Evolutionary conservation across 495 filamentous ascomycete species (phyloP).

Genomic region (Lophiostoma macrostomum): DNA sequence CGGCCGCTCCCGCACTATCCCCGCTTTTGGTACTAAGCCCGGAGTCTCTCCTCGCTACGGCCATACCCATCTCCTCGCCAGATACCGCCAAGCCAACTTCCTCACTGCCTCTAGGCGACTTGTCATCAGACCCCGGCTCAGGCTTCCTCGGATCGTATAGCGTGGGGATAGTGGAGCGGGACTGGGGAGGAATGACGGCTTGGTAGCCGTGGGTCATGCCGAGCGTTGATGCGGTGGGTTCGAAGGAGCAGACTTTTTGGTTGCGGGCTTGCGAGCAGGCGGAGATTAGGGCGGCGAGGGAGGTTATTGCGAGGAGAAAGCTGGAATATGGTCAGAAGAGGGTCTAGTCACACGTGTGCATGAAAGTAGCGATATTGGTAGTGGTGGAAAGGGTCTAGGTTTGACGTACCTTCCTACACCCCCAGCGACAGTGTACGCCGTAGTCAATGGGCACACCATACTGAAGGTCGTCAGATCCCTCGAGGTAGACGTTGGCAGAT

Average conservation of each 20-base stretch:
- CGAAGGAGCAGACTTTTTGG: conserved; percentile 13
- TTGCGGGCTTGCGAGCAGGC: not conserved
- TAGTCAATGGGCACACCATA: conserved; percentile 17
- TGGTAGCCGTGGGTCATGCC: conserved; percentile 23
- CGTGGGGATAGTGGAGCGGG: conserved; percentile 11
- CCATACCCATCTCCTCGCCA: not conserved
- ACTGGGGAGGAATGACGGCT: conserved; percentile 1
- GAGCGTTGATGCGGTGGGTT: conserved; percentile 23
- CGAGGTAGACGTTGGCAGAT: conserved; percentile 4
- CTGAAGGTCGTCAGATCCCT: conserved; percentile 6
- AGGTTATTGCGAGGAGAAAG: conserved; percentile 6
- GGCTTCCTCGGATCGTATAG: conserved; percentile 20
- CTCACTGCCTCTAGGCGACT: not conserved
- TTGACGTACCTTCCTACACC: conserved; percentile 4
- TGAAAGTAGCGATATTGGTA: not conserved
- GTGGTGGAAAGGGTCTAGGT: not conserved
- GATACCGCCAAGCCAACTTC: conserved; percentile 11
- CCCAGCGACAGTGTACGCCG: conserved; percentile 5
- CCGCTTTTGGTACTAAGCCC: not conserved
- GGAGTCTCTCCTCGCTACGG: conserved; percentile 6
- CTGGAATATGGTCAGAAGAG: not conserved
- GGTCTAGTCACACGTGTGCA: not conserved
- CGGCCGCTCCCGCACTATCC: not conserved
- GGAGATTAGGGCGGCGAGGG: not conserved
- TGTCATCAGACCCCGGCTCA: not conserved